These are phyloP conservation scores for Syzygium syzygioides DNA, from an alignment of 441 rosid genomes.

Conservation along the genomic window DNA sequence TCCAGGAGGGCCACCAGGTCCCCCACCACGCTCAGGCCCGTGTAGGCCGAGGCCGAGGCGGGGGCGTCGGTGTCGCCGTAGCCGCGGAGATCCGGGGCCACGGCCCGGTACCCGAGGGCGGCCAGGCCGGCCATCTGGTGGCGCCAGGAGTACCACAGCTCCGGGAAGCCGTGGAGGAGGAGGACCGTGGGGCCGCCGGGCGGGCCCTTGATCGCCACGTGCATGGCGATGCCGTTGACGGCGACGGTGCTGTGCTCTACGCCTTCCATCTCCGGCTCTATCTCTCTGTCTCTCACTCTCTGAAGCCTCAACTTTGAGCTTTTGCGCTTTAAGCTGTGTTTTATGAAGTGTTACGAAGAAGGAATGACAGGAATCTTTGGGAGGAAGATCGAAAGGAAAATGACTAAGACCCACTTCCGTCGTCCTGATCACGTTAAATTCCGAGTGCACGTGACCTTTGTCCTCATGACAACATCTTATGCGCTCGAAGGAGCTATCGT, in stretches of 20 bases:
- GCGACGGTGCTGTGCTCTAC: conserved; percentile 38
- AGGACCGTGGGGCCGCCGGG: conserved; percentile 44
- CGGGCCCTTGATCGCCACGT: conserved; percentile 52
- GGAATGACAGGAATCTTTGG: neutral
- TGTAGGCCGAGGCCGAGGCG: conserved; percentile 26
- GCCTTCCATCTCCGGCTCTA: conserved; percentile 17
- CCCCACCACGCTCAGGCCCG: conserved; percentile 44
- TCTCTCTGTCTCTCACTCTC: neutral
- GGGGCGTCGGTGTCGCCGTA: conserved; percentile 77
- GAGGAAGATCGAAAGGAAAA: neutral
- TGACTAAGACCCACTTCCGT: neutral
- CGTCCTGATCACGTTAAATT: neutral
- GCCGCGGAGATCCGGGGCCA: conserved; percentile 82
- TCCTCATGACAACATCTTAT: neutral
- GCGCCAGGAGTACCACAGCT: conserved; percentile 82
- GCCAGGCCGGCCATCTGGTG: conserved; percentile 63
- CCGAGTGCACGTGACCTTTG: neutral
- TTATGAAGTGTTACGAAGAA: neutral
- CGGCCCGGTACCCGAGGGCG: conserved; percentile 56
- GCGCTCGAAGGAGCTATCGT: neutral
- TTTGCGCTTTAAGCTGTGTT: neutral
- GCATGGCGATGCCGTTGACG: conserved; percentile 68
- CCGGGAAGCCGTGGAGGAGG: conserved; percentile 74
- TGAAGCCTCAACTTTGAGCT: too few species aligned
- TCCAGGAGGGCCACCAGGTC: conserved; percentile 54